Conservation (phyloP, 208 protist genomes). For the Phytomonas sp. region DNA sequence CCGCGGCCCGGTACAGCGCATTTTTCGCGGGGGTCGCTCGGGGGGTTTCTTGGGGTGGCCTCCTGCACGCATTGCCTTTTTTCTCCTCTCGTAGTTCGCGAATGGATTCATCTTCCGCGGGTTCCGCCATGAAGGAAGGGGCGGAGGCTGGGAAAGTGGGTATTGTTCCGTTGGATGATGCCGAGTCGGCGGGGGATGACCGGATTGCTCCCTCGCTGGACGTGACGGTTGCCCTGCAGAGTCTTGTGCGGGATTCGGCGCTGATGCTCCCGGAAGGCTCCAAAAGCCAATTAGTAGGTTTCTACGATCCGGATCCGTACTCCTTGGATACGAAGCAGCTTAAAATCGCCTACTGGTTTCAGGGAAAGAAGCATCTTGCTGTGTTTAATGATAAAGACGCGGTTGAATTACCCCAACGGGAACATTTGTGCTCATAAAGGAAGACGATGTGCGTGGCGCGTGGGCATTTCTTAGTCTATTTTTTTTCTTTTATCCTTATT, state of each 20-base stretch:
- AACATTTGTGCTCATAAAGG: constrained; percentile 23
- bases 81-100: neutral
- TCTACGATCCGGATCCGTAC: constrained; percentile 83
- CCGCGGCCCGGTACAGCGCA: neutral
- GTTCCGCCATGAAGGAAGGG: neutral
- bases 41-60: neutral
- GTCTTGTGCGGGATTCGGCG: constrained; percentile 70
- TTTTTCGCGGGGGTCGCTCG: neutral
- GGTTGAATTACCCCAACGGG: constrained; percentile 63
- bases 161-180: constrained; percentile 9
- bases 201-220: constrained; percentile 58
- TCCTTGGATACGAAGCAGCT: constrained; percentile 74
- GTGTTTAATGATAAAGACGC: constrained; percentile 61
- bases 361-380: constrained; percentile 55
- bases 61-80: neutral
- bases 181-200: constrained; percentile 22
- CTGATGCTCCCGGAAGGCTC: constrained; percentile 59
- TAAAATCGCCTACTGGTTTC: constrained; percentile 83
- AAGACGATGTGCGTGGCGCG: neutral
- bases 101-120: neutral
- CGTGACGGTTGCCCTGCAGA: constrained; percentile 82
- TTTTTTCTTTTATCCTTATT: neutral
- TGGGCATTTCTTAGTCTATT: neutral
- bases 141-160: neutral
- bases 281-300: constrained; percentile 68